A percentile compares a stretch with the other conserved stretches of the same genome.
phyloP scores from a whole-genome alignment of 768 basidiomycete genomes.

The Leccinum subgranulosum region DNA sequence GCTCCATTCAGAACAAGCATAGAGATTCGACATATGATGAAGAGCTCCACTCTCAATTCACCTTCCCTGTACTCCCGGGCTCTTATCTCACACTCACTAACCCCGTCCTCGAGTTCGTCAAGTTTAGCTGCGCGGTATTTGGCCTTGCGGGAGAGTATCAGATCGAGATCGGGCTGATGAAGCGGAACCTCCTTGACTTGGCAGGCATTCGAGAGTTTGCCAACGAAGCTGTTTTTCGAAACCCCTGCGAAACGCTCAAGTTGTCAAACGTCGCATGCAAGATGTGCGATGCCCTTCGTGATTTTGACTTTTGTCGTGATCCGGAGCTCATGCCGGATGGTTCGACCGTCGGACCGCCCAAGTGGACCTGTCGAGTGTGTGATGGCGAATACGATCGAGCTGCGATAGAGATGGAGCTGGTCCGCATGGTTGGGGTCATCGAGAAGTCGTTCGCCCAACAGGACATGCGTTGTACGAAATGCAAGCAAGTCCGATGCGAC shows the following conservation, averaged over 20 bases:
- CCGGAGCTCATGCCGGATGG: conserved; percentile 69
- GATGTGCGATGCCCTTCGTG: conserved; percentile 78
- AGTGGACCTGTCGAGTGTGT: conserved; percentile 72
- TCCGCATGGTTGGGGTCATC: conserved; percentile 68
- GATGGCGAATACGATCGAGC: conserved; percentile 85
- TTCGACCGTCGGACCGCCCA: conserved; percentile 43
- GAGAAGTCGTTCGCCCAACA: conserved; percentile 82
- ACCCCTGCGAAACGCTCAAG: conserved; percentile 88
- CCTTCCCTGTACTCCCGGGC: conserved; percentile 86
- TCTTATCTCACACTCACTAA: conserved; percentile 76
- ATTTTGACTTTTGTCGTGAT: conserved; percentile 96
- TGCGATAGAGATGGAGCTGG: conserved; percentile 82
- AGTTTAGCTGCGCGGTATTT: conserved; percentile 81
- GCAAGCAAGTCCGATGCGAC: conserved; percentile 87
- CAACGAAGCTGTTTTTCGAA: conserved; percentile 78
- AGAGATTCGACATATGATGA: conserved; percentile 58
- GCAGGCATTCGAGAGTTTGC: conserved; percentile 87
- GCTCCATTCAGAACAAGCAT: conserved; percentile 57
- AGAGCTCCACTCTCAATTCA: conserved; percentile 52
- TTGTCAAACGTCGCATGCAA: conserved; percentile 85
- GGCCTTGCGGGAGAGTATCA: conserved; percentile 74
- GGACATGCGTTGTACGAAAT: conserved; percentile 85
- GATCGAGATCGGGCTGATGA: conserved; percentile 85
- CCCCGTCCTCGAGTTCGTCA: conserved; percentile 85
- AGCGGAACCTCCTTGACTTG: conserved; percentile 85